Conservation (phyloP, 1,284 basidiomycete species). For the Peniophora sp. region DNA sequence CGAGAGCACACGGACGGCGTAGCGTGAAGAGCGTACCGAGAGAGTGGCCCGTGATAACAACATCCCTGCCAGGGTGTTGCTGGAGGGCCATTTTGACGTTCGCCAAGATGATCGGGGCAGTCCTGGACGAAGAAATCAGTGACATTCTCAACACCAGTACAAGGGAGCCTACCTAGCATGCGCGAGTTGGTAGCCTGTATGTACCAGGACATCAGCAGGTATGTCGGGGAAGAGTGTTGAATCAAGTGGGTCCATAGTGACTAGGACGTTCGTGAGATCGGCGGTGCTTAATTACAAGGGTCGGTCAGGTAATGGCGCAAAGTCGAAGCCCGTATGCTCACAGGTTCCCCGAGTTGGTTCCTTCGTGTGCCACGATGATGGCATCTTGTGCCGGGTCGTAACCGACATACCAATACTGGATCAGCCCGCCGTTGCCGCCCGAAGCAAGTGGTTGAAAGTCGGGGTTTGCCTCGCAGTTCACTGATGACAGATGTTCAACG, state of each 20-base stretch:
- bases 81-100: slow-evolving; percentile 27
- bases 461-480: slow-evolving; percentile 43
- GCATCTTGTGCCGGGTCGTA: slow-evolving; percentile 32
- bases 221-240: slow-evolving; percentile 52
- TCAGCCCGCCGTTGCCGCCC: slow-evolving; percentile 46
- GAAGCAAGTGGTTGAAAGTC: slow-evolving; percentile 45
- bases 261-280: slow-evolving; percentile 44
- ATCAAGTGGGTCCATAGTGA: slow-evolving; percentile 31
- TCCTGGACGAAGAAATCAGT: slow-evolving; percentile 13
- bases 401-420: slow-evolving; percentile 48
- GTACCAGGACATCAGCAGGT: slow-evolving; percentile 37
- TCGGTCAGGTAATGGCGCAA: slow-evolving; percentile 7
- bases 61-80: slow-evolving; percentile 17
- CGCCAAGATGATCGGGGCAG: slow-evolving; percentile 25
- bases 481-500: too few relatives aligned
- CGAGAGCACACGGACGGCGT: too few relatives aligned
- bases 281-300: slow-evolving; percentile 28
- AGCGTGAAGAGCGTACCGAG: slow-evolving; percentile 27
- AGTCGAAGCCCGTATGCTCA: slow-evolving; percentile 4
- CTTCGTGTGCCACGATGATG: slow-evolving; percentile 46
- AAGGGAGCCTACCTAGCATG: slow-evolving; percentile 38
- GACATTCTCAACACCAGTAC: neutral
- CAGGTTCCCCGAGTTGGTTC: slow-evolving; percentile 28
- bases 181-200: slow-evolving; percentile 46
- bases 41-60: slow-evolving; percentile 32